These are phyloP conservation scores for Phialemonium atrogriseum DNA, from an alignment of 2,329 filamentous ascomycete species.

Conservation along the genomic window DNA sequence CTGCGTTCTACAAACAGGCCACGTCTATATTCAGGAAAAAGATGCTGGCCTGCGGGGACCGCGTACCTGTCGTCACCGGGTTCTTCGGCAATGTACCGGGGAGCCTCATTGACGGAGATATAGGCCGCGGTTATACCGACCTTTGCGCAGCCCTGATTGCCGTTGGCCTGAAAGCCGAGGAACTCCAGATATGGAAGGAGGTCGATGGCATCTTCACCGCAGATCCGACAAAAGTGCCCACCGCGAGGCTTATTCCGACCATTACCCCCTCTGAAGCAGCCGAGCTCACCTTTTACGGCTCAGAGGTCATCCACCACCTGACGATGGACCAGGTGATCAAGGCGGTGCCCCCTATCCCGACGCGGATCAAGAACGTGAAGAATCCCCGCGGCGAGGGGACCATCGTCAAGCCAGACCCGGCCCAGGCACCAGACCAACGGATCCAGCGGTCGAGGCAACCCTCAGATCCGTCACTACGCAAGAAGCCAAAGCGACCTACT, in stretches of 20 bases:
- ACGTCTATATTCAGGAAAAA: conserved; percentile 53
- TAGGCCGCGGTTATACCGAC: conserved; percentile 94
- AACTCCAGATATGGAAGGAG: conserved; percentile 98
- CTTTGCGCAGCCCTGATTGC: conserved; percentile 88
- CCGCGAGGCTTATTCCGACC: conserved; percentile 75
- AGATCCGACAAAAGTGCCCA: conserved; percentile 83
- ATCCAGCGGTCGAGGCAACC: conserved; percentile 41
- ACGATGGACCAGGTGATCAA: conserved; percentile 96
- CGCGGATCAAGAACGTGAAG: conserved; percentile 88
- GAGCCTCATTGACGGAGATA: conserved; percentile 76
- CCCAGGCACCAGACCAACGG: conserved; percentile 46
- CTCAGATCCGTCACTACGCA: conserved; percentile 27
- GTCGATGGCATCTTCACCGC: conserved; percentile 59
- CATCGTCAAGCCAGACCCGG: conserved; percentile 70
- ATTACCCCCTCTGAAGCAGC: conserved; percentile 94
- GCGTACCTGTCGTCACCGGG: conserved; percentile 76
- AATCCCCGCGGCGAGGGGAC: conserved; percentile 74
- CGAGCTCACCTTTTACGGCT: conserved; percentile 88
- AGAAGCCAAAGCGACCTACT: conserved; percentile 66
- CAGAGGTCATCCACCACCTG: conserved; percentile 96
- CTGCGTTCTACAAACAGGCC: conserved; percentile 61
- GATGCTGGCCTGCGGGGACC: conserved; percentile 54
- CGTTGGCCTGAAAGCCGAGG: conserved; percentile 76
- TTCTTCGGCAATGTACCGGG: conserved; percentile 94
- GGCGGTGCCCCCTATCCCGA: conserved; percentile 68